Conservation (phyloP, 495 filamentous ascomycete genomes). For the Aspergillus avenaceus region DNA sequence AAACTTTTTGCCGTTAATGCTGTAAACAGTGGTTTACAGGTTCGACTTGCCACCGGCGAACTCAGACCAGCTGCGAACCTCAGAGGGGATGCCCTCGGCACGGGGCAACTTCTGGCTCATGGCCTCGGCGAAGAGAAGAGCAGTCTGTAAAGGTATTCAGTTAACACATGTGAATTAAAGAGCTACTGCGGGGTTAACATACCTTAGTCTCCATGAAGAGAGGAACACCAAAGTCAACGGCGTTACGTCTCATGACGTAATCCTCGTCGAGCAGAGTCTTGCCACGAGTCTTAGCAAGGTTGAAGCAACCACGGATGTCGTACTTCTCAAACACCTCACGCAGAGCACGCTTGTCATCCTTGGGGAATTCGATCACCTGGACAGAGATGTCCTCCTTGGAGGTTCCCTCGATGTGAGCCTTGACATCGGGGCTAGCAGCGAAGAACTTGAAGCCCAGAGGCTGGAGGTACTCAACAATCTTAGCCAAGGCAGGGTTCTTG, state of each 20-base stretch:
- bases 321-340: constrained; percentile 97
- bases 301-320: constrained; percentile 93
- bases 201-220: constrained; percentile 99
- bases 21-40: constrained; percentile 54
- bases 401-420: constrained; percentile 71
- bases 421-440: constrained; percentile 75
- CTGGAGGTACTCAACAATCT: constrained; percentile 76
- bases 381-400: constrained; percentile 64
- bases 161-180: constrained; percentile 1
- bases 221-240: constrained; percentile 95
- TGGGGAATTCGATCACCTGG: constrained; percentile 95
- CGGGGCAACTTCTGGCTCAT: constrained; percentile 93
- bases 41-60: constrained; percentile 88
- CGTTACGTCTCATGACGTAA: constrained; percentile 97
- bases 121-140: constrained; percentile 89
- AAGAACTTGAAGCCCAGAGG: constrained; percentile 93
- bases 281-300: constrained; percentile 78
- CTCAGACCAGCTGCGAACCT: constrained; percentile 91
- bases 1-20: constrained; percentile 23
- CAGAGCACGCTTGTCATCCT: constrained; percentile 89
- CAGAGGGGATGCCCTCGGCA: constrained; percentile 73
- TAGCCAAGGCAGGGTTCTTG: constrained; percentile 57
- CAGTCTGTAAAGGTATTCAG: constrained; percentile 61
- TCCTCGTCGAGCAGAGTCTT: constrained; percentile 87
- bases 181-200: constrained; percentile 28